A percentile compares a stretch with the other conserved stretches of the same genome.
phyloP scores from a whole-genome alignment of 1,284 basidiomycete genomes.

The Sutorius eximius region DNA sequence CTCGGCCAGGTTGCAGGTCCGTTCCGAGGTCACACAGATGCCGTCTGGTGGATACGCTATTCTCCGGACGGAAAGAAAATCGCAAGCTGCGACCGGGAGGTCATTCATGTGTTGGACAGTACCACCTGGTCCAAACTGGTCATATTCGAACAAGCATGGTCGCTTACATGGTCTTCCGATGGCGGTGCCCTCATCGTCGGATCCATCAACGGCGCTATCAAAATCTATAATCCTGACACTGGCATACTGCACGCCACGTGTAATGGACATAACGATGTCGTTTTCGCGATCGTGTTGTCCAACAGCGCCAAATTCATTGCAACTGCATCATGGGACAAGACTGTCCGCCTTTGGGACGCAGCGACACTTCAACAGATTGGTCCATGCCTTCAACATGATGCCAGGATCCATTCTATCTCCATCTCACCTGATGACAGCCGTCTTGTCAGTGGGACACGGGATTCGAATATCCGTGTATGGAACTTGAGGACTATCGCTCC shows the following conservation, averaged over 20 bases:
- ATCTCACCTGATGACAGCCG: conserved; percentile 18
- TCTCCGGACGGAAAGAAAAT: conserved; percentile 21
- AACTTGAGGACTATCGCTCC: conserved; percentile 14
- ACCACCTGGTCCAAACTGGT: not conserved
- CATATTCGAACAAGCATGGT: conserved; percentile 19
- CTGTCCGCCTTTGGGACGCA: conserved; percentile 25
- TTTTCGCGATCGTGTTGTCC: conserved; percentile 17
- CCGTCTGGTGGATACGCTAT: conserved; percentile 22
- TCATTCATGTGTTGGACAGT: conserved; percentile 21
- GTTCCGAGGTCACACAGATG: conserved; percentile 13
- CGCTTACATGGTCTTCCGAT: conserved; percentile 22
- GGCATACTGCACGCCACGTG: conserved; percentile 2
- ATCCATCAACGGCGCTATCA: conserved; percentile 20
- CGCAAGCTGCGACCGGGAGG: conserved; percentile 24
- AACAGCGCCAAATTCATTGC: conserved; percentile 19
- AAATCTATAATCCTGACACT: conserved; percentile 9
- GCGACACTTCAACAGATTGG: conserved; percentile 19
- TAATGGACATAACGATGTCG: conserved; percentile 13
- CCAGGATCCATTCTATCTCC: conserved; percentile 13
- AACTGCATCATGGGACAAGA: conserved; percentile 27
- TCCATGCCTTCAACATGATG: conserved; percentile 19
- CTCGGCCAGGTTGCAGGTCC: conserved; percentile 12
- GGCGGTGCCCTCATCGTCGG: conserved; percentile 15
- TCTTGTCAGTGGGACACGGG: conserved; percentile 20
- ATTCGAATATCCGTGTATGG: conserved; percentile 20